These are phyloP conservation scores for Zizania palustris DNA, from an alignment of 202 grass and related monocot genomes.

Conservation along the genomic window DNA sequence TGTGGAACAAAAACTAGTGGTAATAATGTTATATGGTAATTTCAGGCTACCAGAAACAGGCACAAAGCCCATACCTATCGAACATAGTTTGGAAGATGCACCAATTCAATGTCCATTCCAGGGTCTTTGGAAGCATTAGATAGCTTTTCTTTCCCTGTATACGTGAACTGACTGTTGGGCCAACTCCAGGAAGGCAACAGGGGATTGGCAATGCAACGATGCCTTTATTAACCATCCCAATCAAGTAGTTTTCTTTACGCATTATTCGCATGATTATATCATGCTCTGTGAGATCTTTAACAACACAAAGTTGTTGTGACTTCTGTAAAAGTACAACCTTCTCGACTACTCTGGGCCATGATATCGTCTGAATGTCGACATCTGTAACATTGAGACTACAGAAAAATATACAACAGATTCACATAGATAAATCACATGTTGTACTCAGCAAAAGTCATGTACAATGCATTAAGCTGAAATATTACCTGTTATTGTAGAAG, in stretches of 20 bases:
- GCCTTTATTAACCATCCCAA: slow-evolving; percentile 87
- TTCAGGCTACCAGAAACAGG: neutral
- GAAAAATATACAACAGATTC: slow-evolving; percentile 24
- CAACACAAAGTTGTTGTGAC: slow-evolving; percentile 61
- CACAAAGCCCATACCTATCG: slow-evolving; percentile 55
- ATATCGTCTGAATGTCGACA: slow-evolving; percentile 74
- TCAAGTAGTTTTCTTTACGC: slow-evolving; percentile 84
- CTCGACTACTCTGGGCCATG: slow-evolving; percentile 75
- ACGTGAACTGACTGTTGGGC: slow-evolving; percentile 48
- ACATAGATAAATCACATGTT: slow-evolving; percentile 23
- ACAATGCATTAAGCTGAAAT: slow-evolving; percentile 25
- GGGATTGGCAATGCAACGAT: slow-evolving; percentile 63
- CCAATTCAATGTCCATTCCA: slow-evolving; percentile 83
- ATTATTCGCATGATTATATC: slow-evolving; percentile 82
- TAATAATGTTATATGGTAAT: neutral
- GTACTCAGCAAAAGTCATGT: slow-evolving; percentile 18
- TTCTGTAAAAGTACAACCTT: slow-evolving; percentile 74
- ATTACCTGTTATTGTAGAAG: slow-evolving; percentile 82
- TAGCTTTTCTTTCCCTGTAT: slow-evolving; percentile 59
- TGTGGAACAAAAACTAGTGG: neutral
- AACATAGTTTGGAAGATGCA: slow-evolving; percentile 86
- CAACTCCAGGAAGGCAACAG: slow-evolving; percentile 68
- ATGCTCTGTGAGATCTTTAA: slow-evolving; percentile 77
- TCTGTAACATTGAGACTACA: slow-evolving; percentile 77
- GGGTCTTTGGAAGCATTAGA: slow-evolving; percentile 74